Percentiles rank a stretch among this genome's conserved stretches.
Conservation (phyloP, 129 eudicot species). For the Apium graveolens region DNA sequence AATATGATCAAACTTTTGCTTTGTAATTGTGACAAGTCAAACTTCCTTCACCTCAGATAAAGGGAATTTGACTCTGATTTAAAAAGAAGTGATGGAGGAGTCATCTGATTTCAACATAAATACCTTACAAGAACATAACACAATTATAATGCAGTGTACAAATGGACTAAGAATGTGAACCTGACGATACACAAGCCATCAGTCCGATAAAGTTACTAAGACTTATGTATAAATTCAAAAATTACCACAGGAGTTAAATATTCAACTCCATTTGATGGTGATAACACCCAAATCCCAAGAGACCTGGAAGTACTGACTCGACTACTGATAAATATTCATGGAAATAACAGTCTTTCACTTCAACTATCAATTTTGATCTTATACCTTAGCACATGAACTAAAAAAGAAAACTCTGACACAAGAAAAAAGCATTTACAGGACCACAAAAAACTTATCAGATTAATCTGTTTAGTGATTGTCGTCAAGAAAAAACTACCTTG, state of each 20-base stretch:
- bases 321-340: neutral
- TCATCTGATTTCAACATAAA: neutral
- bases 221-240: neutral
- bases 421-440: neutral
- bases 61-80: neutral
- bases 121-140: neutral
- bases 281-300: too few species aligned
- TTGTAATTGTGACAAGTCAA: neutral
- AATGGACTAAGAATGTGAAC: neutral
- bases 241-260: neutral
- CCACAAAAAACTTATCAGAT: neutral
- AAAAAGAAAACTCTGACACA: neutral
- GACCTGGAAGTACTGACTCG: neutral
- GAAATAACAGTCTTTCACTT: neutral
- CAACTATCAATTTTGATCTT: neutral
- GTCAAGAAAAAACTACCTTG: conserved; percentile 31
- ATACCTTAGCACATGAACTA: neutral
- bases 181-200: neutral
- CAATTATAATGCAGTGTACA: neutral
- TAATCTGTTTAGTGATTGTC: too few species aligned
- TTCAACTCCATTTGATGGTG: neutral
- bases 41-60: neutral
- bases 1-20: neutral
- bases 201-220: neutral
- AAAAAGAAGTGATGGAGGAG: neutral